Conservation (phyloP, 441 rosid genomes). For the Euphorbia corollata region DNA sequence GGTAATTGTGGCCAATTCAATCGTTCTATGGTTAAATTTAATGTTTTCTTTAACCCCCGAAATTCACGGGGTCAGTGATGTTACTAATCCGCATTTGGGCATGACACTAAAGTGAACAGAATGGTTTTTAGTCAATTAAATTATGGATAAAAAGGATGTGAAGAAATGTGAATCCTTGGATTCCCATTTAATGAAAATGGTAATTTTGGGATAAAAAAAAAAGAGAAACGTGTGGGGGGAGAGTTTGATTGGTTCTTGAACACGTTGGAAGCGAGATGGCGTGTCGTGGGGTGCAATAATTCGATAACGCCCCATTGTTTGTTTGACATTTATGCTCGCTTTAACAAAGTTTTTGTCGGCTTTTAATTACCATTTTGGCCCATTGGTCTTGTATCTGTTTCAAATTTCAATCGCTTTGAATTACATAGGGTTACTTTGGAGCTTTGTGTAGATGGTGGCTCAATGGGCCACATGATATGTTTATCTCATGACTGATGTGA, state of each 20-base stretch:
- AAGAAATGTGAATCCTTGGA: conserved; percentile 25
- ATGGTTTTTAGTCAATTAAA: conserved; percentile 3
- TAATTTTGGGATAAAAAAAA: conserved; percentile 11
- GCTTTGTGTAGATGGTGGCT: conserved; percentile 10
- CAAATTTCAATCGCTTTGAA: conserved; percentile 3
- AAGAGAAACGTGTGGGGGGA: conserved; percentile 16
- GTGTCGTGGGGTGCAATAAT: conserved; percentile 29
- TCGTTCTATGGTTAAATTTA: conserved; percentile 16
- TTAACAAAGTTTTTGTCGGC: conserved; percentile 29
- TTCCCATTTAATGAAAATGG: conserved; percentile 15
- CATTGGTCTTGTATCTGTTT: not conserved
- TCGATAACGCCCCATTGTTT: conserved; percentile 13
- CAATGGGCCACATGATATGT: conserved; percentile 14
- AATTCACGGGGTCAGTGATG: conserved; percentile 5
- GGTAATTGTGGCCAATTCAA: conserved; percentile 18
- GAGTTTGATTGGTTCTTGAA: conserved; percentile 19
- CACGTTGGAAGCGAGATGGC: conserved; percentile 26
- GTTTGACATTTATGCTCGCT: conserved; percentile 26
- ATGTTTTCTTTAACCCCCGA: not conserved
- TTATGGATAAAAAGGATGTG: conserved; percentile 11
- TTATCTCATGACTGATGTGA: conserved; percentile 1
- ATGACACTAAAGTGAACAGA: conserved; percentile 9
- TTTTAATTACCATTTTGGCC: conserved; percentile 25
- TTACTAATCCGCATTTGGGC: conserved; percentile 4
- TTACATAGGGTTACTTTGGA: not conserved